Conservation (phyloP, 805 yeast species). For the Priceomyces castillae region DNA sequence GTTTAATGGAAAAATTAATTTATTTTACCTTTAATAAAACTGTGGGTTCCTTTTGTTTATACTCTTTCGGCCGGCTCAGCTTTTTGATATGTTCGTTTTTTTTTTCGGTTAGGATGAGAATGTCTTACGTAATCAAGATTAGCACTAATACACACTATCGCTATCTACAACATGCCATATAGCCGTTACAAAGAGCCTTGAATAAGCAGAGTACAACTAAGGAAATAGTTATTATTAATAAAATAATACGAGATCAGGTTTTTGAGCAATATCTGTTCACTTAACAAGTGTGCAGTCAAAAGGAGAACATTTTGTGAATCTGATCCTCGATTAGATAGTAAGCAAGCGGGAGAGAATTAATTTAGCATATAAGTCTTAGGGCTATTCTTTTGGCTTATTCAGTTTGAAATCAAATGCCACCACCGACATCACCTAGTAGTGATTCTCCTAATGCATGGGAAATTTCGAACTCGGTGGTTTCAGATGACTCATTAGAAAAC, state of each 20-base stretch:
- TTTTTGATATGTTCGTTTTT: conserved; percentile 3
- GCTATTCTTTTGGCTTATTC: neutral
- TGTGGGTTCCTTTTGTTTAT: neutral
- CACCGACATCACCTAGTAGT: conserved; percentile 11
- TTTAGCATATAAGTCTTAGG: neutral
- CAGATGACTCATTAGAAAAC: neutral
- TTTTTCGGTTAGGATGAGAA: conserved; percentile 6
- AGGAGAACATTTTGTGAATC: no score
- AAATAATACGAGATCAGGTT: no score
- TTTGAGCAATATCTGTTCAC: no score
- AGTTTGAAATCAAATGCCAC: conserved; percentile 7
- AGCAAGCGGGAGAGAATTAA: neutral
- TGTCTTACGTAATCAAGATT: conserved; percentile 4
- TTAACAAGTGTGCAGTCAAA: no score
- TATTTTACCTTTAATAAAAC: neutral
- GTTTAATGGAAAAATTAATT: neutral
- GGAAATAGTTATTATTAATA: no score
- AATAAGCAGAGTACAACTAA: no score
- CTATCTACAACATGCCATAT: neutral
- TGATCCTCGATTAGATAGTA: no score
- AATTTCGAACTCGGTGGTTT: conserved; percentile 4
- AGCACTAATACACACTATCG: neutral
- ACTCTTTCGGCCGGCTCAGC: neutral
- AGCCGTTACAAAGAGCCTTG: neutral
- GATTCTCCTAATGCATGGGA: conserved; percentile 4